Conservation (phyloP, 106 monocot genomes). For the Alisma plantagoaquatica region DNA sequence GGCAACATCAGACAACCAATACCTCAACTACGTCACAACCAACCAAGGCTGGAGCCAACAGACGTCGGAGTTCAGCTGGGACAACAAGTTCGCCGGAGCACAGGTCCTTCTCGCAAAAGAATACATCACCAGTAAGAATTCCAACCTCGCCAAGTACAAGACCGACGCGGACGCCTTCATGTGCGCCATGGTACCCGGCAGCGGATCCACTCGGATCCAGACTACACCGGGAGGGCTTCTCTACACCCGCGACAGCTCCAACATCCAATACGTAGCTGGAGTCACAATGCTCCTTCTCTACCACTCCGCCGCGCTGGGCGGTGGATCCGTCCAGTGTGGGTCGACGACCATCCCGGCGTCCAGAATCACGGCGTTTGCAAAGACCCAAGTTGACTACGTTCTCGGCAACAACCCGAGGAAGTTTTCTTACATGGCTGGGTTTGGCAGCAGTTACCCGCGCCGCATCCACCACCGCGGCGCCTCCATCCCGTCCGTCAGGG, state of each 20-base stretch:
- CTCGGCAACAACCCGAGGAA: constrained; percentile 37
- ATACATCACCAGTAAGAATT: constrained; percentile 10
- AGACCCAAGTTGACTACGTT: constrained; percentile 55
- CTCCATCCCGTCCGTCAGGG: constrained; percentile 39
- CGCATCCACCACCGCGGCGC: constrained; percentile 45
- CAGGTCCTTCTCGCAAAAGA: constrained; percentile 31
- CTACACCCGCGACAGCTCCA: constrained; percentile 3
- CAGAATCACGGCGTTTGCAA: constrained; percentile 42
- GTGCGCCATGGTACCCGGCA: constrained; percentile 45
- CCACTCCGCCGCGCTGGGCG: constrained; percentile 22
- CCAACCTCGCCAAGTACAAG: constrained; percentile 35
- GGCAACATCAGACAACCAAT: constrained; percentile 20
- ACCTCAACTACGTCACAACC: constrained; percentile 19
- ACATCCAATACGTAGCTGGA: constrained; percentile 13
- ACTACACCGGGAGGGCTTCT: constrained; percentile 30
- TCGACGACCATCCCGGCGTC: constrained; percentile 18
- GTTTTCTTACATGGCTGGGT: constrained; percentile 52
- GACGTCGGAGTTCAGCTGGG: constrained; percentile 42
- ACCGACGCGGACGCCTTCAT: constrained; percentile 34
- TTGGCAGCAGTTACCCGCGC: constrained; percentile 22
- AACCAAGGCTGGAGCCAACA: constrained; percentile 32
- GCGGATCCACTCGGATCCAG: constrained; percentile 14
- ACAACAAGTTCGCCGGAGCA: constrained; percentile 34
- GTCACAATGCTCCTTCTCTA: constrained; percentile 29
- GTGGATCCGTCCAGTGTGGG: constrained; percentile 25